Conservation (phyloP, 768 basidiomycete species). For the Suillus discolor region DNA sequence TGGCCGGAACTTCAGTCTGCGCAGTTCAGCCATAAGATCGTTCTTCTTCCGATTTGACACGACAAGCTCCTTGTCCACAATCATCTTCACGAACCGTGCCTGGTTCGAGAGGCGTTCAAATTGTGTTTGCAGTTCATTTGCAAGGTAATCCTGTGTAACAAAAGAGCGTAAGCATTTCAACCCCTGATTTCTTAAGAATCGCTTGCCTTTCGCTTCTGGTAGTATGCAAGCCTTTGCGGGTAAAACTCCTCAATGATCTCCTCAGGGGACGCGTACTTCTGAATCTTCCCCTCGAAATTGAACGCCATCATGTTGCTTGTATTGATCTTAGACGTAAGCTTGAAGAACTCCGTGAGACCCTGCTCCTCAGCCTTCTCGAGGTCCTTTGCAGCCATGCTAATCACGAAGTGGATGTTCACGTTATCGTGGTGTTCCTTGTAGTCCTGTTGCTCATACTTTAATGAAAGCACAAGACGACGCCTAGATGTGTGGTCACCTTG, state of each 20-base stretch:
- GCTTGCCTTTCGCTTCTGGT: constrained; percentile 91
- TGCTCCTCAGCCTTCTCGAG: constrained; percentile 88
- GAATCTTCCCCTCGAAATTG: constrained; percentile 94
- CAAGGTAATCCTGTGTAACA: constrained; percentile 70
- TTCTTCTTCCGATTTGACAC: constrained; percentile 89
- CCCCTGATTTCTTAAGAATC: not conserved
- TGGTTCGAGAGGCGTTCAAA: constrained; percentile 92
- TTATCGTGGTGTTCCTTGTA: constrained; percentile 98
- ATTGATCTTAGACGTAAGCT: constrained; percentile 78
- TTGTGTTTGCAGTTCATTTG: constrained; percentile 75
- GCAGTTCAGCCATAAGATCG: constrained; percentile 83
- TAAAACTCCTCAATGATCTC: constrained; percentile 95
- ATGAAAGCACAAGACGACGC: not conserved
- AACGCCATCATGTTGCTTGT: constrained; percentile 99
- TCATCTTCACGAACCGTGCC: constrained; percentile 96
- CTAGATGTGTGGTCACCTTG: constrained; percentile 56
- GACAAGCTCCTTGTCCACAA: constrained; percentile 78
- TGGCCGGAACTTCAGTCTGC: constrained; percentile 82
- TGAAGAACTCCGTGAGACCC: constrained; percentile 91
- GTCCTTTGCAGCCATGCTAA: constrained; percentile 79
- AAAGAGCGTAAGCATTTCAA: not conserved
- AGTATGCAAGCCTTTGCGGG: constrained; percentile 82
- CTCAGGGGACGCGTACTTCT: constrained; percentile 87
- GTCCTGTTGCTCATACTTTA: constrained; percentile 55
- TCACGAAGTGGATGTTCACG: constrained; percentile 83